phyloP scores from a whole-genome alignment of 768 basidiomycete genomes.

The Strobilomyces echinocephalus region DNA sequence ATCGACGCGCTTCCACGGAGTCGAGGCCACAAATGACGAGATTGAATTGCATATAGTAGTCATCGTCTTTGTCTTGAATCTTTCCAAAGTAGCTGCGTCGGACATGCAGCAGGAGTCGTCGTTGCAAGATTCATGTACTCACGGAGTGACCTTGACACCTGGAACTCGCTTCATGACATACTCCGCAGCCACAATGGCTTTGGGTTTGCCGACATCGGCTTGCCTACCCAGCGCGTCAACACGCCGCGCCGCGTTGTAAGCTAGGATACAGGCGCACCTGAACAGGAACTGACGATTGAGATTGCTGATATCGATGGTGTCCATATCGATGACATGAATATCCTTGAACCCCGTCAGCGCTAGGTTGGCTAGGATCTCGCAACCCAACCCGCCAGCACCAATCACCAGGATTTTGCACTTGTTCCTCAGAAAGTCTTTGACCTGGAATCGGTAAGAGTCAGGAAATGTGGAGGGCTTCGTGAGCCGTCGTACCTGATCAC shows the following conservation, averaged over 20 bases:
- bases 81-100: conserved; percentile 81
- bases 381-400: conserved; percentile 95
- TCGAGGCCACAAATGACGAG: conserved; percentile 96
- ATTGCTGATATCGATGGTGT: conserved; percentile 99
- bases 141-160: conserved; percentile 97
- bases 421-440: conserved; percentile 79
- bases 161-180: conserved; percentile 96
- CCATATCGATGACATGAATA: conserved; percentile 99
- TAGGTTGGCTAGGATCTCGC: conserved; percentile 95
- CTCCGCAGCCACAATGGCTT: conserved; percentile 90
- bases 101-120: conserved; percentile 7
- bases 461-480: neutral
- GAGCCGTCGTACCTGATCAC: conserved; percentile 58
- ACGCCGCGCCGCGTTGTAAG: neutral
- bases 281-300: conserved; percentile 98
- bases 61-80: conserved; percentile 95
- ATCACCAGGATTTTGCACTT: conserved; percentile 94
- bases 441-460: conserved; percentile 40
- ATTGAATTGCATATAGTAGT: conserved; percentile 96
- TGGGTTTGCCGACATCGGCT: conserved; percentile 90
- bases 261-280: conserved; percentile 47
- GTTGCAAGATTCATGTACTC: conserved; percentile 31
- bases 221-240: conserved; percentile 40
- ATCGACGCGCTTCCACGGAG: conserved; percentile 93
- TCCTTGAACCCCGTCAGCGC: conserved; percentile 96